Conservation (phyloP, 352 stramenopile species). For the Paralagenidium karlingii region DNA sequence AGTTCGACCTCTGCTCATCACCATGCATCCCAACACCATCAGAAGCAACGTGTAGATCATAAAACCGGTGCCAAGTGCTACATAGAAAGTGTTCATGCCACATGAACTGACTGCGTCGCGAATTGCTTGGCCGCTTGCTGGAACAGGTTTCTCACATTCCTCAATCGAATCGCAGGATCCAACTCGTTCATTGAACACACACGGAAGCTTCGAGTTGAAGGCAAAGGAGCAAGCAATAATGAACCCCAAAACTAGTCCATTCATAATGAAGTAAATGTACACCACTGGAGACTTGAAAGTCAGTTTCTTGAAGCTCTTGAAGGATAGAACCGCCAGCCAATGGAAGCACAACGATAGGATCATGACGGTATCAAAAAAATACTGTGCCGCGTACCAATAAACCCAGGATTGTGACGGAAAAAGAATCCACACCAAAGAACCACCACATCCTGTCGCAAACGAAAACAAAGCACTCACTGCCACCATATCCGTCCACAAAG, state of each 20-base stretch:
- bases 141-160: constrained; percentile 39
- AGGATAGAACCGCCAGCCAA: constrained; percentile 64
- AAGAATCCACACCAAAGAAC: constrained; percentile 73
- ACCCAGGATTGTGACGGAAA: constrained; percentile 76
- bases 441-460: constrained; percentile 62
- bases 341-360: constrained; percentile 83
- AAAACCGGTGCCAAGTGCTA: constrained; percentile 62
- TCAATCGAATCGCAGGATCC: constrained; percentile 34
- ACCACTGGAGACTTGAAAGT: constrained; percentile 66
- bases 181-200: constrained; percentile 54
- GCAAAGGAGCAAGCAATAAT: constrained; percentile 47
- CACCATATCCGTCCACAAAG: constrained; percentile 78
- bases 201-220: constrained; percentile 42
- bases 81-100: constrained; percentile 69
- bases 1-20: constrained; percentile 72
- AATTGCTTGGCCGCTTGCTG: constrained; percentile 51
- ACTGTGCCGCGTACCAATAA: constrained; percentile 76
- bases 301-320: constrained; percentile 83
- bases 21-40: constrained; percentile 77
- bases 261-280: constrained; percentile 53
- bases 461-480: constrained; percentile 72
- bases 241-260: constrained; percentile 43
- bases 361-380: constrained; percentile 83
- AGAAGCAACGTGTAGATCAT: constrained; percentile 78
- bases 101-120: constrained; percentile 56